Conservation (phyloP, 345 rosid genomes). For the Salix koriyanagi region DNA sequence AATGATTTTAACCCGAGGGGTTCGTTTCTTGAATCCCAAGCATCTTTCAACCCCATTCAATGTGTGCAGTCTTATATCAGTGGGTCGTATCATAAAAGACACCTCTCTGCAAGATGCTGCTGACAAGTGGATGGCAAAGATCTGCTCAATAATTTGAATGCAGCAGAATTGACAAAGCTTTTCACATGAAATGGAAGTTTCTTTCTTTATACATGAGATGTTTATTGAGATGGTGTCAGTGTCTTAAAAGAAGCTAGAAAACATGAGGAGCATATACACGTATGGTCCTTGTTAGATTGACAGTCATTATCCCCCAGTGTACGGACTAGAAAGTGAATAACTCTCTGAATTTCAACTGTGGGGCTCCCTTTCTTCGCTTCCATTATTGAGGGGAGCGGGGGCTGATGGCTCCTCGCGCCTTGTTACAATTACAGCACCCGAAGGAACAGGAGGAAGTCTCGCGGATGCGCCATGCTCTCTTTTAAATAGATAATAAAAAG, state of each 20-base stretch:
- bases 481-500: background rate
- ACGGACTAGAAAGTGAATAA: conserved; percentile 30
- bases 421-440: conserved; percentile 21
- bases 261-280: conserved; percentile 10
- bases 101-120: background rate
- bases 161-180: conserved; percentile 5
- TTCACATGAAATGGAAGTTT: conserved; percentile 29
- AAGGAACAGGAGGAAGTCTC: conserved; percentile 1
- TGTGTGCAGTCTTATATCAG: background rate
- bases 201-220: conserved; percentile 21
- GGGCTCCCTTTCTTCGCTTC: conserved; percentile 6
- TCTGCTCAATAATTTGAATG: background rate
- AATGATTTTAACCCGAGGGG: background rate
- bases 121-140: conserved; percentile 27
- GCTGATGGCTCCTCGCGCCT: conserved; percentile 10
- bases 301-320: conserved; percentile 35
- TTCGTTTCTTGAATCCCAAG: background rate
- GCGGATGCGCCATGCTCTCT: background rate
- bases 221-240: conserved; percentile 30
- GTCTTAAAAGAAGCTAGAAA: conserved; percentile 17
- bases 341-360: conserved; percentile 7
- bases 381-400: background rate
- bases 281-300: conserved; percentile 32
- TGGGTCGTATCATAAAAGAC: background rate
- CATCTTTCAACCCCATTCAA: background rate